Percentiles rank a stretch among this genome's conserved stretches.
These are phyloP conservation scores for Meira miltonrushii DNA, from an alignment of 1,284 basidiomycete species.

Conservation along the genomic window DNA sequence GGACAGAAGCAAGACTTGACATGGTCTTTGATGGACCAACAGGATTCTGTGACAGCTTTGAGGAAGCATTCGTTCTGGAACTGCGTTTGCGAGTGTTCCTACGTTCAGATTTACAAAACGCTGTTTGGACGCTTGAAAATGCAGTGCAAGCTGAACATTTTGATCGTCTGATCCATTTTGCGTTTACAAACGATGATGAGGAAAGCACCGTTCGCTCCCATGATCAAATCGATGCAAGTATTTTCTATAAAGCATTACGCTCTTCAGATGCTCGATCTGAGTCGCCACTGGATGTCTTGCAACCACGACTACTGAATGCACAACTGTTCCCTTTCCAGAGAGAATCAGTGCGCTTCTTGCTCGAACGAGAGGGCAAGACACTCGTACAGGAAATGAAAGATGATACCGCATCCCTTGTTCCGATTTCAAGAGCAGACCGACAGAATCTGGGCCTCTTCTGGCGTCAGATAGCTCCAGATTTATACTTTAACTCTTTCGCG, in stretches of 20 bases:
- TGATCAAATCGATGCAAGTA: slow-evolving; percentile 16
- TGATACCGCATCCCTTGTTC: background rate
- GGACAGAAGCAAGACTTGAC: background rate
- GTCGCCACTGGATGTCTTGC: slow-evolving; percentile 16
- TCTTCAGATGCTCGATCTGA: slow-evolving; percentile 13
- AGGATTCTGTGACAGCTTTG: background rate
- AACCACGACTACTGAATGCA: slow-evolving; percentile 30
- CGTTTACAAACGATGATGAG: background rate
- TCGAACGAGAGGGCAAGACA: slow-evolving; percentile 37
- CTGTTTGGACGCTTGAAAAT: slow-evolving; percentile 12
- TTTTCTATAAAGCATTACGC: slow-evolving; percentile 31
- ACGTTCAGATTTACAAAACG: slow-evolving; percentile 12
- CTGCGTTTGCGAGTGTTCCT: slow-evolving; percentile 8
- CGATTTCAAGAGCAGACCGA: slow-evolving; percentile 16
- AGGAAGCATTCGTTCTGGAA: background rate
- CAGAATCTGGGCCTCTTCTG: slow-evolving; percentile 39
- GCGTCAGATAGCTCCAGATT: slow-evolving; percentile 17
- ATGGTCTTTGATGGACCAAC: background rate
- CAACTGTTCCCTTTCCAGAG: slow-evolving; percentile 43
- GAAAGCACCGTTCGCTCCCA: background rate
- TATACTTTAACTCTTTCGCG: slow-evolving; percentile 36
- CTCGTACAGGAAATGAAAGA: slow-evolving; percentile 6
- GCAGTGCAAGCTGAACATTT: slow-evolving; percentile 17
- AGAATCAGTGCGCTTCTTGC: slow-evolving; percentile 35
- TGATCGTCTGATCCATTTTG: slow-evolving; percentile 17